Conservation (phyloP, 257 asterid species). For the Rehmannia glutinosa region DNA sequence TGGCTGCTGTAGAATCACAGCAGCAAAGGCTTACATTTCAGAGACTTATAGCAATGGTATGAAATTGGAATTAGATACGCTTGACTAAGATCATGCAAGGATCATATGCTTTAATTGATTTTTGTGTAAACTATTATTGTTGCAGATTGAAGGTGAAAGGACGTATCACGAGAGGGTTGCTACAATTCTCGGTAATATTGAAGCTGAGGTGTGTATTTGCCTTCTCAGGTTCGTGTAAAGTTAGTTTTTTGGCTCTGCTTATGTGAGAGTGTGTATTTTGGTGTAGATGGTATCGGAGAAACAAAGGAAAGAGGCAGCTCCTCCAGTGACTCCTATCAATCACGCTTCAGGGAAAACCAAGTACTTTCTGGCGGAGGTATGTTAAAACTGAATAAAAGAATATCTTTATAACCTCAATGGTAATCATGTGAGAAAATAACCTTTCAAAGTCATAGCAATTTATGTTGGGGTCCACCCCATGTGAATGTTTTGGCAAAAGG, state of each 20-base stretch:
- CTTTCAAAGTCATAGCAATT: not conserved
- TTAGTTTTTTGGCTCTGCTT: slow-evolving; percentile 9
- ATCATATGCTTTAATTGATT: slow-evolving; percentile 11
- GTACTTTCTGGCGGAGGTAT: slow-evolving; percentile 93
- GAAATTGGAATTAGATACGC: slow-evolving; percentile 4
- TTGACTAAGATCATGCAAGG: not conserved
- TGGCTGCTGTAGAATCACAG: slow-evolving; percentile 93
- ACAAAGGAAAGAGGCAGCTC: slow-evolving; percentile 97
- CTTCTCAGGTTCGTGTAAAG: slow-evolving; percentile 15
- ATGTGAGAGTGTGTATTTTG: slow-evolving; percentile 23
- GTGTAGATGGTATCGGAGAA: slow-evolving; percentile 86
- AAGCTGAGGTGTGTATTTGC: slow-evolving; percentile 64
- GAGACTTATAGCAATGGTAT: slow-evolving; percentile 91
- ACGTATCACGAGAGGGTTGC: slow-evolving; percentile 86
- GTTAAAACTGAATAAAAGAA: slow-evolving; percentile 10
- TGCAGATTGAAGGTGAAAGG: slow-evolving; percentile 92
- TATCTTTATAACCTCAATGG: not conserved
- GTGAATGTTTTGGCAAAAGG: no score
- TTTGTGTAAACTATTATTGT: no score
- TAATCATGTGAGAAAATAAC: not conserved
- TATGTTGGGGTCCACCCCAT: no score
- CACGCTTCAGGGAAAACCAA: slow-evolving; percentile 64
- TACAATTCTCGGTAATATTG: slow-evolving; percentile 89
- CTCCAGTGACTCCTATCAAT: slow-evolving; percentile 59
- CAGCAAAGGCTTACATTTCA: slow-evolving; percentile 96